These are phyloP conservation scores for Lepraria neglecta DNA, from an alignment of 495 filamentous ascomycete genomes.

Conservation along the genomic window DNA sequence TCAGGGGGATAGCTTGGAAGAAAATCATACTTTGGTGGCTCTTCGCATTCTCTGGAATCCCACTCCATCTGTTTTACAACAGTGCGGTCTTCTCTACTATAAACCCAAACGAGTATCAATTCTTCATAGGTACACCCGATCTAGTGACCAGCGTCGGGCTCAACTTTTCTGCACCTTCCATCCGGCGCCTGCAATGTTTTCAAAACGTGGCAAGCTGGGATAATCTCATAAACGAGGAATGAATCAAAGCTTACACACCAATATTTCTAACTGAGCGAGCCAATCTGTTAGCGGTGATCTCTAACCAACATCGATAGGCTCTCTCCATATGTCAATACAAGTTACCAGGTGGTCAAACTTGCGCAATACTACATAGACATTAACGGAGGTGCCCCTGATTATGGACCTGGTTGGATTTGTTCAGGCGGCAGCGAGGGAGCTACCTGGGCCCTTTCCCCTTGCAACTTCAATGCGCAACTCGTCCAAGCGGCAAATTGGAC, in stretches of 20 bases:
- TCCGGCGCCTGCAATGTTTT: conserved; percentile 25
- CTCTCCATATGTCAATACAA: conserved; percentile 2
- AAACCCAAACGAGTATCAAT: conserved; percentile 28
- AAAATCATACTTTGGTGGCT: conserved; percentile 13
- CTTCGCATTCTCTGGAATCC: conserved; percentile 11
- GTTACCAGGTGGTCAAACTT: neutral
- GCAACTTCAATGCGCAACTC: neutral
- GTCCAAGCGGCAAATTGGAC: conserved; percentile 5
- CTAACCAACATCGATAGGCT: neutral
- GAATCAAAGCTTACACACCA: conserved; percentile 12
- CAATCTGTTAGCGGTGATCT: conserved; percentile 16
- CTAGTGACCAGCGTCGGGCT: neutral
- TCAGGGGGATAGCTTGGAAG: conserved; percentile 6
- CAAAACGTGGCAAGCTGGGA: conserved; percentile 26
- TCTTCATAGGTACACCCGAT: neutral
- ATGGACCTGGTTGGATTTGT: neutral
- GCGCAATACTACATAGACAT: neutral
- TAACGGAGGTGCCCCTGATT: neutral
- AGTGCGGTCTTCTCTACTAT: conserved; percentile 28
- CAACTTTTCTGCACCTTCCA: conserved; percentile 5
- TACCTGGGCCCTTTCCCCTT: neutral
- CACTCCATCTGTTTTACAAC: conserved; percentile 26
- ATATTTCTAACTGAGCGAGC: neutral
- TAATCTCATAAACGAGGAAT: conserved; percentile 9
- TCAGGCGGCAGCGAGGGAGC: neutral